These are phyloP conservation scores for Rhizopogon parksii DNA, from an alignment of 1,284 basidiomycete genomes.

Conservation along the genomic window DNA sequence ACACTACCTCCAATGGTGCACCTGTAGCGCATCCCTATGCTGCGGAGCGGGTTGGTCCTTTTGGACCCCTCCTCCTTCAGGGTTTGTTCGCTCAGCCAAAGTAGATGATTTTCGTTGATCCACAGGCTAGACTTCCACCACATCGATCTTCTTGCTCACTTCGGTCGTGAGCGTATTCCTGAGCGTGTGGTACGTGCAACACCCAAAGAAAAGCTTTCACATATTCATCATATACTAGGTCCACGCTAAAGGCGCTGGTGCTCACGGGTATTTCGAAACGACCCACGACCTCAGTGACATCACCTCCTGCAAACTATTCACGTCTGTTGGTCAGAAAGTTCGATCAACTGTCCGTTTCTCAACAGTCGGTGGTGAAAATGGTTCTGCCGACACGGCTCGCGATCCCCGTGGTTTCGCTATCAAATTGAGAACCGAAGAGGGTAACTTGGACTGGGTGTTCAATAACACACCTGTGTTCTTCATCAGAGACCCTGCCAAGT, in stretches of 20 bases:
- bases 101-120: neutral
- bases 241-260: conserved; percentile 83
- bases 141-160: conserved; percentile 85
- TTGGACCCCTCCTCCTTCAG: conserved; percentile 83
- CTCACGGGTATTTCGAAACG: conserved; percentile 87
- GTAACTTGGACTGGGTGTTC: conserved; percentile 88
- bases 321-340: conserved; percentile 63
- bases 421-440: conserved; percentile 86
- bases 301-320: conserved; percentile 67
- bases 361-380: conserved; percentile 82
- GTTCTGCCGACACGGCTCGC: conserved; percentile 85
- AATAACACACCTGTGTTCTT: conserved; percentile 93
- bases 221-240: conserved; percentile 39
- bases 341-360: conserved; percentile 79
- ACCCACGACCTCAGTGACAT: conserved; percentile 81
- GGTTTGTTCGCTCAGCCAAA: conserved; percentile 35
- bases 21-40: conserved; percentile 69
- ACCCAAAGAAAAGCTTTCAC: conserved; percentile 1
- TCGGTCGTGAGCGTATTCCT: conserved; percentile 91
- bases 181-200: conserved; percentile 71
- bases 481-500: conserved; percentile 77
- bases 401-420: conserved; percentile 91
- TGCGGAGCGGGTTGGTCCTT: conserved; percentile 65
- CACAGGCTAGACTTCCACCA: conserved; percentile 69
- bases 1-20: conserved; percentile 83